Evolutionary conservation across 2,329 filamentous ascomycete genomes (phyloP).

Genomic region (Colletotrichum simmondsii): DNA sequence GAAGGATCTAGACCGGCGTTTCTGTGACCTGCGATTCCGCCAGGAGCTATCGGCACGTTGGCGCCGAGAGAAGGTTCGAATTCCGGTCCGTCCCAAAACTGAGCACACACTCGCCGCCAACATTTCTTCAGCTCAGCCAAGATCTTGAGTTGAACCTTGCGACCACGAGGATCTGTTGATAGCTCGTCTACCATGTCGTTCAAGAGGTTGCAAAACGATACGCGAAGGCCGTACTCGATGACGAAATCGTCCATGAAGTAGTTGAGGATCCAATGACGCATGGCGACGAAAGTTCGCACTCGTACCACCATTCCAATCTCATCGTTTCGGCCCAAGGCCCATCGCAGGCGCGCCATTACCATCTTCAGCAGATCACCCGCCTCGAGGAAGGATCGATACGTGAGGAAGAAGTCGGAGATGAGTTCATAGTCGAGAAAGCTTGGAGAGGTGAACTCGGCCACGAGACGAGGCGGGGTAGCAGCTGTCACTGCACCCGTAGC

Average conservation of each 20-base stretch:
- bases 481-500: conserved; percentile 81
- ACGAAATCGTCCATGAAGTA: conserved; percentile 98
- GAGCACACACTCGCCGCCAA: conserved; percentile 89
- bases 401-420: conserved; percentile 97
- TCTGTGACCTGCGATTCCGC: conserved; percentile 75
- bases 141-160: conserved; percentile 79
- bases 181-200: conserved; percentile 74
- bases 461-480: conserved; percentile 88
- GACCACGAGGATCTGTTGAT: conserved; percentile 52
- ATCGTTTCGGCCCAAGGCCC: conserved; percentile 84
- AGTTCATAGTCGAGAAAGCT: conserved; percentile 97
- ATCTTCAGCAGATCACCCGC: conserved; percentile 82
- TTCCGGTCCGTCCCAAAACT: conserved; percentile 86
- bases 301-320: conserved; percentile 94
- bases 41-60: conserved; percentile 77
- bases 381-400: conserved; percentile 88
- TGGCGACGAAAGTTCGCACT: conserved; percentile 92
- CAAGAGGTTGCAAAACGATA: conserved; percentile 82
- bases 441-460: conserved; percentile 96
- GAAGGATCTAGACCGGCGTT: conserved; percentile 65
- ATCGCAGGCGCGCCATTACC: conserved; percentile 84
- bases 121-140: conserved; percentile 95
- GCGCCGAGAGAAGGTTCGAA: conserved; percentile 70
- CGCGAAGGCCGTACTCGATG: conserved; percentile 76
- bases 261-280: conserved; percentile 97